Conservation (phyloP, 192 early-diverging fungal genomes). For the Backusella mclennaniae region DNA sequence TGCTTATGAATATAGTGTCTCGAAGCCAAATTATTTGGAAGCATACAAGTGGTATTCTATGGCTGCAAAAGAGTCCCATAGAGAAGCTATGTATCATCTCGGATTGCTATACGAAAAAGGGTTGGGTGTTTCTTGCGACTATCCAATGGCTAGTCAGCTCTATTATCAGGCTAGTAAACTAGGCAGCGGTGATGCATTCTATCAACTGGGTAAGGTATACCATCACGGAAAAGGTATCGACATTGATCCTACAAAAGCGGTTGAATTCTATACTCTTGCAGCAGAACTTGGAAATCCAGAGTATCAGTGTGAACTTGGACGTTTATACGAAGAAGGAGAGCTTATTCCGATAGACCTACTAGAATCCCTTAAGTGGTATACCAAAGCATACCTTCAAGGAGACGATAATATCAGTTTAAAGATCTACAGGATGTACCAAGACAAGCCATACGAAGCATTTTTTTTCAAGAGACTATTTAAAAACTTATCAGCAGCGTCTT, state of each 20-base stretch:
- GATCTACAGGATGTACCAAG: background rate
- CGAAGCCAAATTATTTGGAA: too few relatives aligned
- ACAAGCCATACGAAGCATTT: background rate
- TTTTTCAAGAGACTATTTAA: background rate
- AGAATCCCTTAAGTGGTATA: background rate
- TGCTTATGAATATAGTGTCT: too few relatives aligned
- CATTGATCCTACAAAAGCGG: background rate
- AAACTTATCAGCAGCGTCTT: background rate
- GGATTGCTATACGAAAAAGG: background rate
- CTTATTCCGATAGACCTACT: background rate
- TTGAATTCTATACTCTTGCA: background rate
- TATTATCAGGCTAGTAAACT: background rate
- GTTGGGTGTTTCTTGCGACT: background rate
- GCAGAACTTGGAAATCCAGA: background rate
- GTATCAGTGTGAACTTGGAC: background rate
- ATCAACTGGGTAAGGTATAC: background rate
- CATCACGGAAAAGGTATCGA: background rate
- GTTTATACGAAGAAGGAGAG: background rate
- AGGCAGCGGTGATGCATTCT: background rate
- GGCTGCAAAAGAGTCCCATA: too few relatives aligned
- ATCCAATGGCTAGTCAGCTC: background rate
- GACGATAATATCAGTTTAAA: background rate
- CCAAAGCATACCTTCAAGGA: background rate
- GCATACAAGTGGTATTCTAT: too few relatives aligned
- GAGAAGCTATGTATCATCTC: too few relatives aligned